phyloP scores from a whole-genome alignment of 768 basidiomycete genomes.

The Russula sp. region DNA sequence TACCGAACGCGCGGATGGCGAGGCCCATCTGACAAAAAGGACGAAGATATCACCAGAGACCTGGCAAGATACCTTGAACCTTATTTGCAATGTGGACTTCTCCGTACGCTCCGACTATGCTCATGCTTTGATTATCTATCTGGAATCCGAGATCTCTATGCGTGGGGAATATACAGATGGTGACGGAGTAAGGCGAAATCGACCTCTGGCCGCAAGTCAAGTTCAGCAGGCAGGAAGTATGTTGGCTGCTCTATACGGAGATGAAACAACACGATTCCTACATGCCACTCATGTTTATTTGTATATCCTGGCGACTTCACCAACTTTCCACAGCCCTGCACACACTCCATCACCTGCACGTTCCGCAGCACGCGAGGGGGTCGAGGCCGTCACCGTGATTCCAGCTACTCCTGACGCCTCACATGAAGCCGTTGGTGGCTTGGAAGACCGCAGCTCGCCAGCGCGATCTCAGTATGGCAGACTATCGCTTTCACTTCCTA shows the following conservation, averaged over 20 bases:
- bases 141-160: slow-evolving; percentile 67
- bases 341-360: slow-evolving; percentile 36
- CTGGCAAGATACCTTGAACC: slow-evolving; percentile 85
- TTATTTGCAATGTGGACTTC: slow-evolving; percentile 74
- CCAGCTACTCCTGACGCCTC: slow-evolving; percentile 24
- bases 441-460: slow-evolving; percentile 28
- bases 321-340: slow-evolving; percentile 40
- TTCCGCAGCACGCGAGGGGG: slow-evolving; percentile 22
- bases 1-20: slow-evolving; percentile 21
- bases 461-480: slow-evolving; percentile 34
- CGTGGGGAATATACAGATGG: slow-evolving; percentile 43
- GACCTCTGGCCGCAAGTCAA: slow-evolving; percentile 43
- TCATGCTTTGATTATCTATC: slow-evolving; percentile 63
- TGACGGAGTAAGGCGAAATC: slow-evolving; percentile 41
- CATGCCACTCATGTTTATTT: slow-evolving; percentile 75
- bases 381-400: slow-evolving; percentile 16
- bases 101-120: slow-evolving; percentile 77
- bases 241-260: slow-evolving; percentile 48
- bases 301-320: slow-evolving; percentile 70
- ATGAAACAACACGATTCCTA: slow-evolving; percentile 61
- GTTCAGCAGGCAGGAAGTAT: slow-evolving; percentile 40
- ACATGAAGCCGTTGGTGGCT: slow-evolving; percentile 29
- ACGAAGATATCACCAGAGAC: slow-evolving; percentile 70
- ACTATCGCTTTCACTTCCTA: slow-evolving; percentile 40
- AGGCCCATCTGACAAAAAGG: slow-evolving; percentile 43